Evolutionary conservation across 768 basidiomycete species (phyloP).

Genomic region (Mycena rebaudengoi): DNA sequence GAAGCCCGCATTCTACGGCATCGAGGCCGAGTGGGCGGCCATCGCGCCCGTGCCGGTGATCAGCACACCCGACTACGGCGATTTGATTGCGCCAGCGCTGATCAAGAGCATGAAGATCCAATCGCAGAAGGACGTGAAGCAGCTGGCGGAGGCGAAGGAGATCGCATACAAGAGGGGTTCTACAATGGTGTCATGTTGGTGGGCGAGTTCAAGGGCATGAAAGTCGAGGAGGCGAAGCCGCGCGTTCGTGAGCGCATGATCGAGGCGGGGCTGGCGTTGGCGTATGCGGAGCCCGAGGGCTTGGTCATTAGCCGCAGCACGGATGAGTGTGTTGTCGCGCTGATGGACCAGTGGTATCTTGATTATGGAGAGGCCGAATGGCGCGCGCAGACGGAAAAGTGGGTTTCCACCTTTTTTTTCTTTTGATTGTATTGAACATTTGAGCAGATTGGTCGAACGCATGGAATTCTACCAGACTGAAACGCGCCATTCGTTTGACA

Average conservation of each 20-base stretch:
- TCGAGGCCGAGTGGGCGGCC: slow-evolving; percentile 87
- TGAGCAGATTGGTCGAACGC: slow-evolving; percentile 70
- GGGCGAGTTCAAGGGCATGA: slow-evolving; percentile 89
- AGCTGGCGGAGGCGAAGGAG: slow-evolving; percentile 96
- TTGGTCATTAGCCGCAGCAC: slow-evolving; percentile 87
- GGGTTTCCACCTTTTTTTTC: slow-evolving; percentile 36
- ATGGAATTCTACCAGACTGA: slow-evolving; percentile 95
- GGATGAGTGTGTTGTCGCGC: slow-evolving; percentile 98
- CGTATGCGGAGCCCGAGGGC: slow-evolving; percentile 96
- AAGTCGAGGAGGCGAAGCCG: slow-evolving; percentile 91
- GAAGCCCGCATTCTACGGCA: slow-evolving; percentile 96
- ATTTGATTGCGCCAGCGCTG: slow-evolving; percentile 85
- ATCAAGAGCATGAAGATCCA: slow-evolving; percentile 93
- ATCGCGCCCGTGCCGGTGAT: slow-evolving; percentile 90
- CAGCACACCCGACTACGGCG: slow-evolving; percentile 90
- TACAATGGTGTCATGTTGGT: slow-evolving; percentile 92
- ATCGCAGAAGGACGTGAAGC: slow-evolving; percentile 93
- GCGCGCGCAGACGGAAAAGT: slow-evolving; percentile 88
- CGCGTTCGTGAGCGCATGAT: slow-evolving; percentile 90
- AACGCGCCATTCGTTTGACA: slow-evolving; percentile 92
- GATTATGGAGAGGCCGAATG: slow-evolving; percentile 95
- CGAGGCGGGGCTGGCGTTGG: slow-evolving; percentile 76
- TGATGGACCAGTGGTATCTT: slow-evolving; percentile 99
- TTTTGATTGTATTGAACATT: slow-evolving; percentile 14
- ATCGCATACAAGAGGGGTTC: slow-evolving; percentile 99